A percentile compares a stretch with the other conserved stretches of the same genome.
phyloP scores from a whole-genome alignment of 1,284 basidiomycete genomes.

The Ustilago shanxiensis region DNA sequence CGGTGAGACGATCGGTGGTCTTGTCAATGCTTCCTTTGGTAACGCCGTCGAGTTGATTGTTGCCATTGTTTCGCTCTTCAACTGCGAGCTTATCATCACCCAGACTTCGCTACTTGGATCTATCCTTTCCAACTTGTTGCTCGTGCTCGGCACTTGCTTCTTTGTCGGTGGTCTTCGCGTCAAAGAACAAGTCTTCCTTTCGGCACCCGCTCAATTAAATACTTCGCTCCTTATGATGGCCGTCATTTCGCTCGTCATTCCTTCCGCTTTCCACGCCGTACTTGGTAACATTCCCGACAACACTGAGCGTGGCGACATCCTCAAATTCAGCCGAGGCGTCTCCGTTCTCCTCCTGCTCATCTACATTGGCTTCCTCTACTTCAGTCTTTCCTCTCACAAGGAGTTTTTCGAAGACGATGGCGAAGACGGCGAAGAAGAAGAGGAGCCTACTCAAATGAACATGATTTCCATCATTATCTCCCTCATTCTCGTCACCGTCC shows the following conservation, averaged over 20 bases:
- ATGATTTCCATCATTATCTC: slow-evolving; percentile 47
- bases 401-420: slow-evolving; percentile 54
- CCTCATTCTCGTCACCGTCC: slow-evolving; percentile 52
- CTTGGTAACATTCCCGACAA: slow-evolving; percentile 52
- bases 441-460: slow-evolving; percentile 58
- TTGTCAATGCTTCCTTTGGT: slow-evolving; percentile 64
- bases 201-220: slow-evolving; percentile 56
- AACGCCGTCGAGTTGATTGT: slow-evolving; percentile 66
- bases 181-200: slow-evolving; percentile 57
- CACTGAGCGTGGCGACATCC: slow-evolving; percentile 56
- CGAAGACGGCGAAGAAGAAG: slow-evolving; percentile 48
- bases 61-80: slow-evolving; percentile 64
- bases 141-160: slow-evolving; percentile 64
- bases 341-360: slow-evolving; percentile 60
- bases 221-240: slow-evolving; percentile 60
- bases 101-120: slow-evolving; percentile 64
- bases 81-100: slow-evolving; percentile 62
- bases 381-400: slow-evolving; percentile 56
- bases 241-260: slow-evolving; percentile 65
- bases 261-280: slow-evolving; percentile 62
- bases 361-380: slow-evolving; percentile 62
- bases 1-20: slow-evolving; percentile 63
- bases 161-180: slow-evolving; percentile 62
- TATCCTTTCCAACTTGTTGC: slow-evolving; percentile 60
- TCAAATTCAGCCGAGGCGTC: slow-evolving; percentile 59